phyloP scores from a whole-genome alignment of 2,329 filamentous ascomycete genomes.

The Ambrosiella beaveri region DNA sequence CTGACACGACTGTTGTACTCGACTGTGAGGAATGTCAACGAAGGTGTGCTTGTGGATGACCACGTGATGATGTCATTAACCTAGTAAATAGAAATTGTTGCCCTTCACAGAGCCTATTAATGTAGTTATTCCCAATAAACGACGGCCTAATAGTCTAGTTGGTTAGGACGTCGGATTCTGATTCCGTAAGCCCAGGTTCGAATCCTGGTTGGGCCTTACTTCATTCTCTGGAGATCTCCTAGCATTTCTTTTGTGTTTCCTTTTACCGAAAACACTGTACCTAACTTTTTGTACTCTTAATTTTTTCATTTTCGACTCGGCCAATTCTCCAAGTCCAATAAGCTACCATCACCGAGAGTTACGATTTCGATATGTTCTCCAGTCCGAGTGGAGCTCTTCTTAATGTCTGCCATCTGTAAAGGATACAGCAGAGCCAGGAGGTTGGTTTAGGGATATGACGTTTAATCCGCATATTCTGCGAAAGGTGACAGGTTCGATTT shows the following conservation, averaged over 20 bases:
- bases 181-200: slow-evolving; percentile 1
- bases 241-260: not conserved
- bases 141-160: not conserved
- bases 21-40: too few species aligned
- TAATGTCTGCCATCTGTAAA: not conserved
- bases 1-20: too few species aligned
- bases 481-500: not conserved
- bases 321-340: too few species aligned
- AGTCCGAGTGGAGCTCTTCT: too few species aligned
- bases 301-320: too few species aligned
- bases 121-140: not conserved
- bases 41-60: too few species aligned
- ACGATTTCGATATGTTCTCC: too few species aligned
- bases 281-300: too few species aligned
- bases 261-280: not conserved
- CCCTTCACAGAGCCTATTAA: not conserved
- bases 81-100: not conserved
- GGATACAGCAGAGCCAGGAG: not conserved
- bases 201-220: not conserved
- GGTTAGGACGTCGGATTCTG: not conserved
- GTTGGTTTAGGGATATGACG: not conserved
- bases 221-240: not conserved
- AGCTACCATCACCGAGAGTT: too few species aligned
- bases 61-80: not conserved
- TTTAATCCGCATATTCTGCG: not conserved